A percentile compares a stretch with the other conserved stretches of the same genome.
phyloP scores from a whole-genome alignment of 2,329 filamentous ascomycete species.

The Talaromyces sp. region DNA sequence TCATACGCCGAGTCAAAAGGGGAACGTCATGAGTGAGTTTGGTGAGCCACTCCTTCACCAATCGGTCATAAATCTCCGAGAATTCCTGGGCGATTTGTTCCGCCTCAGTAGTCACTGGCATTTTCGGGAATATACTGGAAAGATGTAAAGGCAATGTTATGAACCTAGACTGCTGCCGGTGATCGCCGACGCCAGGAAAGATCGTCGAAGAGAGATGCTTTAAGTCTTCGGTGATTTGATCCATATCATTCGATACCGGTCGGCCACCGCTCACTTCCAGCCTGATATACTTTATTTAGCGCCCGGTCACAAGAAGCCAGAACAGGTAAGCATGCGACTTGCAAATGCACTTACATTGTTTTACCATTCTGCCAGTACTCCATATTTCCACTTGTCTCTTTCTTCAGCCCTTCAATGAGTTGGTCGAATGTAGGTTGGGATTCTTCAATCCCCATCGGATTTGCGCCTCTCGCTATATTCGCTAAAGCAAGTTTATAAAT shows the following conservation, averaged over 20 bases:
- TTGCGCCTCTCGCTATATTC: background rate
- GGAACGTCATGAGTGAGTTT: constrained; percentile 37
- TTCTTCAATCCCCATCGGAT: background rate
- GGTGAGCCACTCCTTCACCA: constrained; percentile 42
- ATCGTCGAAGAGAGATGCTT: constrained; percentile 27
- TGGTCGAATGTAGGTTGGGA: constrained; percentile 21
- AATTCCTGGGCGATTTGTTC: constrained; percentile 22
- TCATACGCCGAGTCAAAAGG: constrained; percentile 39
- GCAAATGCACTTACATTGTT: constrained; percentile 33
- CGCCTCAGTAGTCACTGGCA: constrained; percentile 6
- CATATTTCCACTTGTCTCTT: constrained; percentile 6
- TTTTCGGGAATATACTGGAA: constrained; percentile 14
- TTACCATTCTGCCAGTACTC: constrained; percentile 17
- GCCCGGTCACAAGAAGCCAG: no score
- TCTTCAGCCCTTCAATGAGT: constrained; percentile 25
- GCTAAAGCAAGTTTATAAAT: constrained; percentile 31
- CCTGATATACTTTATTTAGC: constrained; percentile 21
- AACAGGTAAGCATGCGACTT: background rate
- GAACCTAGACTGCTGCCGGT: constrained; percentile 14
- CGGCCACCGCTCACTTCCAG: constrained; percentile 34
- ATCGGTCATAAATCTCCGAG: constrained; percentile 36
- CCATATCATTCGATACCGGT: constrained; percentile 39
- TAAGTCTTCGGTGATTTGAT: constrained; percentile 36
- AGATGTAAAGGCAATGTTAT: constrained; percentile 24
- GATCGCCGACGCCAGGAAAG: constrained; percentile 4